phyloP scores from a whole-genome alignment of 345 rosid genomes.

The Bruguiera gymnorhiza region DNA sequence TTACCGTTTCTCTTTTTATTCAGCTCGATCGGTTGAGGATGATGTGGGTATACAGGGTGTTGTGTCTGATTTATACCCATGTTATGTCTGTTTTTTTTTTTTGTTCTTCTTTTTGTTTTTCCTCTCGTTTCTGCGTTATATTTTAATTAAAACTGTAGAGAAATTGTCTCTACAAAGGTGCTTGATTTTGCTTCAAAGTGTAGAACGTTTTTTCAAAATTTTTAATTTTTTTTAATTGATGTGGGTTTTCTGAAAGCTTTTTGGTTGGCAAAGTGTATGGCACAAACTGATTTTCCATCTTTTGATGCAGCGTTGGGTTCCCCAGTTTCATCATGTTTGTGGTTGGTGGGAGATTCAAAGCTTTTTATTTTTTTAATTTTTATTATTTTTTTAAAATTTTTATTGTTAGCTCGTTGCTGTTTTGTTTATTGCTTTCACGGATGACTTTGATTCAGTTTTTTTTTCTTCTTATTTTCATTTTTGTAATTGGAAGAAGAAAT shows the following conservation, averaged over 20 bases:
- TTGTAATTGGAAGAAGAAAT: too few species aligned
- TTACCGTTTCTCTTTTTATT: not conserved
- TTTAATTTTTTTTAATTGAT: not conserved
- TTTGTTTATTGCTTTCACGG: not conserved
- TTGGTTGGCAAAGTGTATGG: not conserved
- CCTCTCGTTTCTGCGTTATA: not conserved
- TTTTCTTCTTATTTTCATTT: too few species aligned
- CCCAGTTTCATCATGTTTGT: not conserved
- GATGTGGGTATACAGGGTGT: slow-evolving; percentile 7
- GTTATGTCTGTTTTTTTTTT: not conserved
- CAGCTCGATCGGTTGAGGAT: slow-evolving; percentile 26
- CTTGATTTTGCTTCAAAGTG: not conserved
- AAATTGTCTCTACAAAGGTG: not conserved
- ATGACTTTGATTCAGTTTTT: too few species aligned
- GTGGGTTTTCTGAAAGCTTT: not conserved
- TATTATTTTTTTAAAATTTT: not conserved
- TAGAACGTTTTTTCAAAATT: not conserved
- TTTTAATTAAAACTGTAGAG: slow-evolving; percentile 14
- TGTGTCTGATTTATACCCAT: not conserved
- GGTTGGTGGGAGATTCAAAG: not conserved
- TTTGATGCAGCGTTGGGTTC: not conserved
- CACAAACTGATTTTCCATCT: not conserved
- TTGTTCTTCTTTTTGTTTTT: not conserved
- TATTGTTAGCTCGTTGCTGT: not conserved
- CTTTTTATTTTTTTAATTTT: not conserved